A percentile compares a stretch with the other conserved stretches of the same genome.
Evolutionary conservation across 2,329 filamentous ascomycete species (phyloP).

Genomic region (Monascus ruber): DNA sequence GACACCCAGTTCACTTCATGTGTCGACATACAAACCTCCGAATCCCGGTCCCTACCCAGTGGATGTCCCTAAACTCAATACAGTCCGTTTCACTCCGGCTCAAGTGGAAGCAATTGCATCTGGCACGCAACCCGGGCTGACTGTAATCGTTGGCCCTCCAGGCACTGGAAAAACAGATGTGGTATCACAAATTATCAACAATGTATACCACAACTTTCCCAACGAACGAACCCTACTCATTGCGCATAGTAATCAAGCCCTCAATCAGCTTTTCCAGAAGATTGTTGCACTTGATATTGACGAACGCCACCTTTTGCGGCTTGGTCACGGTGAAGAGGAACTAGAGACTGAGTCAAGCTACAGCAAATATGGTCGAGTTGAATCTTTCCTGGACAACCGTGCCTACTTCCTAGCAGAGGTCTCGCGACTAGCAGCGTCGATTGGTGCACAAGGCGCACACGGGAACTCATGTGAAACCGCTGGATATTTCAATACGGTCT

Average conservation of each 20-base stretch:
- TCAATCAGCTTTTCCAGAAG: constrained; percentile 96
- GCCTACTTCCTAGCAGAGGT: constrained; percentile 70
- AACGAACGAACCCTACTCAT: constrained; percentile 82
- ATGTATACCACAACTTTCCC: constrained; percentile 97
- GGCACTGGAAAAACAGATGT: constrained; percentile 99
- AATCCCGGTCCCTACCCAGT: constrained; percentile 84
- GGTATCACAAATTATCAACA: constrained; percentile 95
- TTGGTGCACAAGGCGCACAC: constrained; percentile 85
- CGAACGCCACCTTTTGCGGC: constrained; percentile 77
- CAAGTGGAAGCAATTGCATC: constrained; percentile 90
- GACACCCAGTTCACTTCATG: constrained; percentile 57
- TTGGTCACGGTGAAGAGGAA: constrained; percentile 93
- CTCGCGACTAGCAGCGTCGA: constrained; percentile 69
- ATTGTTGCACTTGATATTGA: constrained; percentile 96
- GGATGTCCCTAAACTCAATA: constrained; percentile 71
- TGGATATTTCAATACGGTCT: constrained; percentile 90
- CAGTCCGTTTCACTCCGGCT: constrained; percentile 76
- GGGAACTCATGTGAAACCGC: constrained; percentile 93
- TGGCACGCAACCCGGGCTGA: constrained; percentile 86
- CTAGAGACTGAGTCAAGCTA: constrained; percentile 76
- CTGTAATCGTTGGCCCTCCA: constrained; percentile 85
- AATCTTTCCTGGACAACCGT: constrained; percentile 86
- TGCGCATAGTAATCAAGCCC: constrained; percentile 92
- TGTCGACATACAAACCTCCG: constrained; percentile 79
- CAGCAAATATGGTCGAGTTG: constrained; percentile 87